Conservation (phyloP, 257 asterid genomes). For the Rehmannia glutinosa region DNA sequence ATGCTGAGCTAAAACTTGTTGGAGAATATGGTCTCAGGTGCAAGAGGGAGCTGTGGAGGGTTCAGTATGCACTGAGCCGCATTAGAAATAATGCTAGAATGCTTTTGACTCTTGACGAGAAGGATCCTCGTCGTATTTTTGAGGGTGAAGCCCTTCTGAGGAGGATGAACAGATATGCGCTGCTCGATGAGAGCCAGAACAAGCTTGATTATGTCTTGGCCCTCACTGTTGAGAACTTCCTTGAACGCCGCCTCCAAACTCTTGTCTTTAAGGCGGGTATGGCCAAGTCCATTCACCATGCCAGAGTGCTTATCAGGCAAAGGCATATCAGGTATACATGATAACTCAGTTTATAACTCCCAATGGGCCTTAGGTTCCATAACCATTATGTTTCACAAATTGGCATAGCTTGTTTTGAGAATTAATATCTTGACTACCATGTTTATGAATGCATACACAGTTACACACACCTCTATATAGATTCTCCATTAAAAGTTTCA, state of each 20-base stretch:
- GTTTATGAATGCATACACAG: background rate
- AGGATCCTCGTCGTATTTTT: constrained; percentile 61
- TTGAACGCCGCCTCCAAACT: constrained; percentile 63
- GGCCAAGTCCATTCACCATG: constrained; percentile 75
- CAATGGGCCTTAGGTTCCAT: background rate
- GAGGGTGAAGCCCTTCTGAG: constrained; percentile 70
- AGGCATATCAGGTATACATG: constrained; percentile 55
- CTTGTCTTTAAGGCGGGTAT: constrained; percentile 63
- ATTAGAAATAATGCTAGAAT: constrained; percentile 56
- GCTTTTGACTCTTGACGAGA: constrained; percentile 60
- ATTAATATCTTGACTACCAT: too few relatives aligned
- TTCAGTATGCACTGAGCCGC: constrained; percentile 64
- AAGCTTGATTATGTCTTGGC: constrained; percentile 70
- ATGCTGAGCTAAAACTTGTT: constrained; percentile 59
- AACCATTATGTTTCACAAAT: background rate
- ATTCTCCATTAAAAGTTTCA: background rate
- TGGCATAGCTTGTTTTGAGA: background rate
- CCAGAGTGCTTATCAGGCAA: constrained; percentile 66
- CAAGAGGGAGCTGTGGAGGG: constrained; percentile 66
- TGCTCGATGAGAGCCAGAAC: constrained; percentile 61
- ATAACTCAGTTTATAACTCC: background rate
- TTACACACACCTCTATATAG: background rate
- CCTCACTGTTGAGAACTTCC: constrained; percentile 63
- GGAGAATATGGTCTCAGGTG: constrained; percentile 65
- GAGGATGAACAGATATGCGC: constrained; percentile 57